Conservation (phyloP, 805 yeast species). For the Saturnispora serradocipensis region DNA sequence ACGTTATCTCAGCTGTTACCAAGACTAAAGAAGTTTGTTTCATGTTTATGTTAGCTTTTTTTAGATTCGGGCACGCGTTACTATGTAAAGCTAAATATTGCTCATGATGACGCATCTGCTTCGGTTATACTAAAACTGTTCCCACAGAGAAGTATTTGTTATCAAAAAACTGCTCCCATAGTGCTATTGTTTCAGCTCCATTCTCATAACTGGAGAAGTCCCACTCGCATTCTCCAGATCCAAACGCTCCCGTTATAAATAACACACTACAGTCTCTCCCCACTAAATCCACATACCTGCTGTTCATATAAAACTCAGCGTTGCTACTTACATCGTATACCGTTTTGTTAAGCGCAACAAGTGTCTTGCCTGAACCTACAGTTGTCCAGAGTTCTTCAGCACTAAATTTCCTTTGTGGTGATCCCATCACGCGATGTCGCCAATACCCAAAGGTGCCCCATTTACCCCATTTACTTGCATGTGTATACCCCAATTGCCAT, state of each 20-base stretch:
- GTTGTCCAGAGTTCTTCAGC: slow-evolving; percentile 33
- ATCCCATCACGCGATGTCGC: slow-evolving; percentile 14
- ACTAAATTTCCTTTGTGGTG: slow-evolving; percentile 28
- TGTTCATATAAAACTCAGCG: slow-evolving; percentile 41
- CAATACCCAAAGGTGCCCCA: slow-evolving; percentile 36
- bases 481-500: slow-evolving; percentile 1
- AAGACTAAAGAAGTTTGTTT: background rate
- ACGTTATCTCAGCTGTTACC: background rate
- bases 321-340: slow-evolving; percentile 56
- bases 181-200: slow-evolving; percentile 27
- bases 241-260: slow-evolving; percentile 61
- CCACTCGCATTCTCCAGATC: slow-evolving; percentile 46
- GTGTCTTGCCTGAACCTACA: slow-evolving; percentile 25
- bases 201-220: slow-evolving; percentile 36
- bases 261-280: slow-evolving; percentile 66
- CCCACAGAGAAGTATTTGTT: slow-evolving; percentile 58
- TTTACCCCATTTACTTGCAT: slow-evolving; percentile 13
- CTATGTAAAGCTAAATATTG: background rate
- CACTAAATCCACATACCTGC: slow-evolving; percentile 39
- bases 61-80: background rate
- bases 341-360: slow-evolving; percentile 48
- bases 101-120: background rate
- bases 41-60: background rate
- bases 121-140: slow-evolving; percentile 5
- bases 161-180: slow-evolving; percentile 47